Evolutionary conservation across 495 filamentous ascomycete species (phyloP).

Genomic region (Podospora didyma): DNA sequence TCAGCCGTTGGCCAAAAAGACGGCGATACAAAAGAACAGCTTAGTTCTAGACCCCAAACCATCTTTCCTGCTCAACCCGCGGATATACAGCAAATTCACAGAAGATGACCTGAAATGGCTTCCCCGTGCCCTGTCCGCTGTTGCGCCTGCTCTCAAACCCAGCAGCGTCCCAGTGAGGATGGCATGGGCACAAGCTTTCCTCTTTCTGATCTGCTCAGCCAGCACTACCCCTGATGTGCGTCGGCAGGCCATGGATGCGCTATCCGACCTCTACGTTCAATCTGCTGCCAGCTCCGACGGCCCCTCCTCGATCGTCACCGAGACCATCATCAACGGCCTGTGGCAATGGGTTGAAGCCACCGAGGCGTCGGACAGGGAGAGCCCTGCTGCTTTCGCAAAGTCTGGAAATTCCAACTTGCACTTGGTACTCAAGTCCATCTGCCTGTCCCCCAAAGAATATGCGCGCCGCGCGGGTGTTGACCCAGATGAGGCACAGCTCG

Average conservation of each 20-base stretch:
- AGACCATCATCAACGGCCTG: constrained; percentile 61
- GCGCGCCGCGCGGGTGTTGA: constrained; percentile 32
- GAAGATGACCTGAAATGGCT: constrained; percentile 77
- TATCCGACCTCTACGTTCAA: constrained; percentile 58
- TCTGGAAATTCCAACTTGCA: constrained; percentile 56
- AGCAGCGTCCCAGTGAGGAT: constrained; percentile 32
- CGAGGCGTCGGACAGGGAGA: constrained; percentile 71
- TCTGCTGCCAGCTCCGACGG: constrained; percentile 41
- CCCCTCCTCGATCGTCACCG: constrained; percentile 41
- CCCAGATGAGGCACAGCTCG: constrained; percentile 41
- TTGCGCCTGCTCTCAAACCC: constrained; percentile 41
- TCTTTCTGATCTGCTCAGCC: constrained; percentile 68
- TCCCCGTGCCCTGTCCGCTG: constrained; percentile 61
- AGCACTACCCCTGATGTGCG: constrained; percentile 54
- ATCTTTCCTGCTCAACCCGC: constrained; percentile 79
- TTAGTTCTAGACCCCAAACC: constrained; percentile 66
- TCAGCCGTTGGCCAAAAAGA: constrained; percentile 51
- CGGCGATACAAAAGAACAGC: constrained; percentile 56
- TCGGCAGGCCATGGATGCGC: constrained; percentile 50
- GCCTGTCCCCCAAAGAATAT: constrained; percentile 43
- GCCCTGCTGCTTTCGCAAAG: constrained; percentile 64
- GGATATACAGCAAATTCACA: constrained; percentile 73
- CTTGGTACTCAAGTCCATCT: constrained; percentile 68
- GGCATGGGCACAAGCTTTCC: constrained; percentile 76
- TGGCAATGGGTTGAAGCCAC: constrained; percentile 76